Evolutionary conservation across 2,329 filamentous ascomycete genomes (phyloP), one percentile per base, ranked within the genome.

Genomic region (Colletotrichum sp.): DNA sequence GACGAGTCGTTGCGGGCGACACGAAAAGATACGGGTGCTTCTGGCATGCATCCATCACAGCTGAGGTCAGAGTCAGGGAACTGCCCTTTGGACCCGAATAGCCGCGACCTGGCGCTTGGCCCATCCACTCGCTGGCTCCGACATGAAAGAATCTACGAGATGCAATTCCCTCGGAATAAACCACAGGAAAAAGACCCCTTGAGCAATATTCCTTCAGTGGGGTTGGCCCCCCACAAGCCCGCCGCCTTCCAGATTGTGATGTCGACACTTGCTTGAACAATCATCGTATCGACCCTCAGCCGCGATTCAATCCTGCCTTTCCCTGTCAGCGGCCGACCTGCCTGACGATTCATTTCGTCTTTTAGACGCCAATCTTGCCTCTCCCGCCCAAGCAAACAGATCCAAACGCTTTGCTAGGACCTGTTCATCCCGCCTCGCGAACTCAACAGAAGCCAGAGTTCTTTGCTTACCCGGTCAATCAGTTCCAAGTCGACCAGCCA

Each of bases 401-500:
- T 48, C 21, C 39, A n/a, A 63, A 39, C 32, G 34, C 39, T 34
- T 43, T 34, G 43, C 16, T 28, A 24, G 30, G 32, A 65, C 48
- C 59, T 64, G 69, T 75, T 68, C 69, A 28, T 75, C 69, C 69
- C 55, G 43, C 55, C 26, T 63, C 69, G 28, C 52, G 57, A 24
- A 18, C 36, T 63, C 21, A 30, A 65, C 39, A 24, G 16, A 21
- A n/a, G 59, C 30, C n/a, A 64, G 21, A 34, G 21, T 57, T 16
- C 39, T 43, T 68, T 68, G 55, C 55, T 55, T 21, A 43, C 63
- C 73, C 24, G 18, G 67, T 71, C 48, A 63, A 48, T 60, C 59
- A 55, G 66, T 60, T 61, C 34, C 65, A 61, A 52, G 68, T 48
- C 69, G 65, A 68, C 69, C 32, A 64, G 73, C 73, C 69, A 75